A percentile compares a stretch with the other conserved stretches of the same genome.
Conservation (phyloP, 106 monocot species). For the Ottelia alismoides region DNA sequence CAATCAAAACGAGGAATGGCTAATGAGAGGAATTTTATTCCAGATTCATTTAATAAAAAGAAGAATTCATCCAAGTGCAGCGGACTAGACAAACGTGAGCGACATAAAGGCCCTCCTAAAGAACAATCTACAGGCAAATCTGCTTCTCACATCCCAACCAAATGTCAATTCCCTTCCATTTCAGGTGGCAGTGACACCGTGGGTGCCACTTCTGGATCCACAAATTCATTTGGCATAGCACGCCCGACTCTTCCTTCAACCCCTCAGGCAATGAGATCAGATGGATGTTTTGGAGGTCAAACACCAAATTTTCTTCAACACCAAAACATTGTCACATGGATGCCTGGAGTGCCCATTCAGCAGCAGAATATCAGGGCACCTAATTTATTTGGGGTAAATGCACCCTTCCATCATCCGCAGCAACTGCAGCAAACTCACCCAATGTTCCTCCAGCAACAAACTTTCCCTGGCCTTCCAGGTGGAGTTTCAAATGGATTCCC, state of each 20-base stretch:
- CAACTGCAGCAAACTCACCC: neutral
- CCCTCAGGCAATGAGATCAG: conserved; percentile 4
- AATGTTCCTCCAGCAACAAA: conserved; percentile 21
- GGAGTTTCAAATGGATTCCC: conserved; percentile 18
- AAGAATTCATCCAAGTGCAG: conserved; percentile 13
- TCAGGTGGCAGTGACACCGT: neutral
- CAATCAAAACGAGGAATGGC: conserved; percentile 33
- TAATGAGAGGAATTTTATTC: conserved; percentile 4
- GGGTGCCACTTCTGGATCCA: neutral
- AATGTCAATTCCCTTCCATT: neutral
- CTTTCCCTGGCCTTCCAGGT: conserved; percentile 10
- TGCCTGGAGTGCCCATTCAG: conserved; percentile 1
- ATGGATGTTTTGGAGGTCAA: conserved; percentile 1
- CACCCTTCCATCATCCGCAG: neutral
- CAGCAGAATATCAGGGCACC: conserved; percentile 14
- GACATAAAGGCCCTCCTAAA: neutral
- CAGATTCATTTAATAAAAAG: conserved; percentile 20
- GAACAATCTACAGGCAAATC: neutral
- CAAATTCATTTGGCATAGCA: conserved; percentile 1
- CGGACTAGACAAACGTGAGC: conserved; percentile 5
- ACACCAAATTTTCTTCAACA: conserved; percentile 16
- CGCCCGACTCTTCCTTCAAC: neutral
- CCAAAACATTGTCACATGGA: conserved; percentile 10
- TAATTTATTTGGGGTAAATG: conserved; percentile 5
- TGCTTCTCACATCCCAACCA: neutral